Base-by-base conservation (phyloP, 768 basidiomycete genomes). In the Myochromella boudieri region DNA sequence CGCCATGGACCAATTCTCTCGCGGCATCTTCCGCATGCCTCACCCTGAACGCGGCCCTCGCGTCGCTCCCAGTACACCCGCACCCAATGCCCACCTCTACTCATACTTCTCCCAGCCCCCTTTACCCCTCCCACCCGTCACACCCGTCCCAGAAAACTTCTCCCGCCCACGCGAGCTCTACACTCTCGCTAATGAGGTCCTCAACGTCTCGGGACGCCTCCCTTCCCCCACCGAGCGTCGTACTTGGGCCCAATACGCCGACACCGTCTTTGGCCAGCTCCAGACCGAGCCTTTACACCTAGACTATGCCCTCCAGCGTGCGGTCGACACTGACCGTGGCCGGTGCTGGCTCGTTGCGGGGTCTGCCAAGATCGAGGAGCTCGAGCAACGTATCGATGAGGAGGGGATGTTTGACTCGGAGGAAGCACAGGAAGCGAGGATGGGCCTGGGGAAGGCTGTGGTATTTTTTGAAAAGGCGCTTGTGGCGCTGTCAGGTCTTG, bases 21-120 rank as follows among this genome's bases (percentile, higher is more conserved):
- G 83, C 17, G 85, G 83, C 5, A 84, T 85, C 46, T 80, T 87
- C 59, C 79, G 84, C 59, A 84, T 85, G 84, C 85, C 84, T 1
- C 82, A 81, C 53, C 71, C 68, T 6, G 60, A 62, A 15, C 64
- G 64, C 42, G 33, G 20, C 12, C 33, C 33, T n/a, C 33, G 33
- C 5, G 22, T 22, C 24, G 15, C 39, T 10, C 24, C 21, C 22
- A n/a, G n/a, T 57, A 4, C 44, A 40, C 15, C 37, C 39, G 14
- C 34, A 47, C 37, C 28, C 47, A 25, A 48, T 33, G 10, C 11
- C 14, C 32, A 28, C 26, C 15, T 52, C 21, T 8, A 8, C 18
- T 34, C 33, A 34, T 34, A 12, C 33, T 7, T 17, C 33, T 34
- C n/a, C 33, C 5, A 8, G 8, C 14, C 28, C 8, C 28, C 28